Evolutionary conservation across 768 basidiomycete genomes (phyloP), one percentile per base, ranked within the genome.

Genomic region (Termitomyces sp.): DNA sequence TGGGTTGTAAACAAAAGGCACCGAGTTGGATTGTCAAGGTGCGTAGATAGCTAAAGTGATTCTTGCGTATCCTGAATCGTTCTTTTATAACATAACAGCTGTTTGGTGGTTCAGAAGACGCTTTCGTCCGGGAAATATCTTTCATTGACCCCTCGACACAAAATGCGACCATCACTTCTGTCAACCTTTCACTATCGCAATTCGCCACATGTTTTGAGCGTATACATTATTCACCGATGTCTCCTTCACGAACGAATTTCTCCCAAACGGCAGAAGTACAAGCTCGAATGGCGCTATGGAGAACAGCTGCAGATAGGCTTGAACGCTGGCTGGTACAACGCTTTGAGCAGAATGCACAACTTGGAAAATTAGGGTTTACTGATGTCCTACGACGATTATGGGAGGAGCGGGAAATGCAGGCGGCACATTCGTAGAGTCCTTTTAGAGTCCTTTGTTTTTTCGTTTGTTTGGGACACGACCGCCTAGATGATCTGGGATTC

Each of bases 1-100:
- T 95, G 59, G 93, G 93, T 27, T 94, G 93, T 72, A 93, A 95
- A 72, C 95, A 98, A 72, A 92, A 92, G 66, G 79, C 94, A 43
- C 95, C 95, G 46, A 71, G 69, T 67, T 98, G 95, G 95, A 92
- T 97, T 55, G 87, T 96, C 61, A 95, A 91, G 80, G 95, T 95
- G 67, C 60, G 84, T 72, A 51, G 20, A 39, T 47, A 43, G 43
- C 24, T 26, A 22, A 8, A 3, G 45, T 27, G 16, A 18, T 45
- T 45, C 10, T n/a, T 39, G 4, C 5, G n/a, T n/a, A 52, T 6
- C 1, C 12, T 2, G 7, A n/a, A 13, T 3, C 8, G 13, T 52
- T 52, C 6, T 48, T 12, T 39, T 24, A 26, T 14, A 20, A 6
- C 18, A 20, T 30, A 8, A n/a, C 67, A 95, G 93, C 72, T 96